Base-by-base conservation (phyloP, 164 flowering plant genomes). In the Vitis riparia region DNA sequence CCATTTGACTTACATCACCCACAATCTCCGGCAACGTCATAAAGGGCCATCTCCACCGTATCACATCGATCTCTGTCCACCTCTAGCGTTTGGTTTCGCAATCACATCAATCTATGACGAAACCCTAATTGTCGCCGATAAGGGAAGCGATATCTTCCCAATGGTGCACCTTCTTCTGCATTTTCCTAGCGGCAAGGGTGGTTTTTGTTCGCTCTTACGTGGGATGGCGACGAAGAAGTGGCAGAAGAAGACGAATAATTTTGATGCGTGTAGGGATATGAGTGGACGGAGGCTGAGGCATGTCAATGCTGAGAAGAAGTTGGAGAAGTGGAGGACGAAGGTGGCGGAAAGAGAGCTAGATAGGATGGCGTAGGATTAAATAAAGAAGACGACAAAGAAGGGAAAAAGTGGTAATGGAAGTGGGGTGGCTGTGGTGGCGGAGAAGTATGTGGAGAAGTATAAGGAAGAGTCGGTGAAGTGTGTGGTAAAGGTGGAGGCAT, bases 221-320 rank as follows among this genome's bases (percentile, higher is more conserved):
- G 99, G 98, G 1, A 97, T 97, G 8, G 98, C 91, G 23, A 90
- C 99, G 9, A 96, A 96, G 75, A 97, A 95, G 6, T 97, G 99
- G 9, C 99, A 96, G 83, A 95, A 93, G 83, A 96, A 96, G 85
- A 96, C 98, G 11, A 91, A 89, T 74, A 96, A 96, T 68, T 91
- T 91, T 75, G 98, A 96, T 68, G 99, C 99, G 11, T 96, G 99
- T 63, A 76, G 98, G 48, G 98, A 95, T 71, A 95, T 95, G 98
- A 93, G 93, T 65, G 99, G 99, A 8, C 78, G 97, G 71, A 83
- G 99, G 77, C 72, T 95, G 66, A 73, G 97, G 68, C 97, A 96
- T 53, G 99, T 93, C 62, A 93, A 95, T 72, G 97, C 99, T 23
- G 98, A 95, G 95, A 88, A 85, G 91, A 88, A 76, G 76, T 63